Base-by-base conservation (phyloP, 2,329 filamentous ascomycete species). In the Phialocephala subalpina region DNA sequence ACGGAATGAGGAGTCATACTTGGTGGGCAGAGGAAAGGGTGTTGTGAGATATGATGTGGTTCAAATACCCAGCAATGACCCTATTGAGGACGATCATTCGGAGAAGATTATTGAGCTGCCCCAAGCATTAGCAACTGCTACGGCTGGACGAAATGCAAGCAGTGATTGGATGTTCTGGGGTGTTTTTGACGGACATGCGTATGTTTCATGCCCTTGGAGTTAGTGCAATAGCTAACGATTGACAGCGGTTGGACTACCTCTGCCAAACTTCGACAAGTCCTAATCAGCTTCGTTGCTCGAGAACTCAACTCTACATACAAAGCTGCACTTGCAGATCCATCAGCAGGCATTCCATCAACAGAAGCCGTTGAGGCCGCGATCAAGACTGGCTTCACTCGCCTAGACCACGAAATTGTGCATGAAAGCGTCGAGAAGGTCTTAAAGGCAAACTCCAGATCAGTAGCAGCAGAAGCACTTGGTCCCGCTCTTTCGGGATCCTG, bases 161-260 rank as follows among this genome's bases (percentile, higher is more conserved):
- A 92, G 87, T 68, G 97, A 99, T 79, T 99, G 96, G 96, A 98
- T 98, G 94, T 99, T 99, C 79, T 99, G 97, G 96, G 96, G 94
- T 65, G 94, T 99, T 20, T 99, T 98, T 79, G 96, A 99, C 77
- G 96, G 96, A 0, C 96, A 99, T 80, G 93, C 92, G 93, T 95
- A 82, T 79, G 87, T 86, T 67, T 60, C 49, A 12, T 33, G 12
- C 38, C 11, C n/a, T 47, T 8, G 49, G 52, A 35, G 12, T 16
- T 5, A 2, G 42, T 42, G 18, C 12, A 56, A 45, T 65, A 29
- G 29, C 70, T 77, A 69, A 73, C 68, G 68, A 72, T 64, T 16
- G 72, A 64, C 73, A 97, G 93, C 55, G 96, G 96, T 72, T 99
- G 96, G 96, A 97, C 96, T 4, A 99, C 96, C 7, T 98, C 96